Conservation (phyloP, 176 grass and related monocot genomes). For the Chrysopogon serrulatus region DNA sequence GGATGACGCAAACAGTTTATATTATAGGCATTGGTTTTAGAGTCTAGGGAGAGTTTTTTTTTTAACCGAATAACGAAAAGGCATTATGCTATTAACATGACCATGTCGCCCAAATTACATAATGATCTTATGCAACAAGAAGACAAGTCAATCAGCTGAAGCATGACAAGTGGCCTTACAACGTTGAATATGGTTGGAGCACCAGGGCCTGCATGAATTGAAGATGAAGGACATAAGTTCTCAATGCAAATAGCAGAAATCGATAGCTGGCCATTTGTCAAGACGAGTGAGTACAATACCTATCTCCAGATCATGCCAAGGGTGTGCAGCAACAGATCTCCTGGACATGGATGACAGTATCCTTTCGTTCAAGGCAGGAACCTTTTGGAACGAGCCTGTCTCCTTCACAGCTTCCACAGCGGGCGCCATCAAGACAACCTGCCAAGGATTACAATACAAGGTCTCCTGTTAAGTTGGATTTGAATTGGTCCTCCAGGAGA, state of each 20-base stretch:
- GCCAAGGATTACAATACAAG: neutral
- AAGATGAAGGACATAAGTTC: neutral
- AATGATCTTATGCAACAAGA: neutral
- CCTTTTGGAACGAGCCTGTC: neutral
- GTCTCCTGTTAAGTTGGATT: neutral
- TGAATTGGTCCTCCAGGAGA: neutral
- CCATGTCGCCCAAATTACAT: neutral
- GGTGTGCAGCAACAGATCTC: slow-evolving; percentile 82
- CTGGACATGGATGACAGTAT: slow-evolving; percentile 76
- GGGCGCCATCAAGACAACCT: slow-evolving; percentile 62
- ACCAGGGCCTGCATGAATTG: slow-evolving; percentile 58
- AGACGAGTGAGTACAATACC: slow-evolving; percentile 37
- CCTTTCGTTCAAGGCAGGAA: slow-evolving; percentile 75
- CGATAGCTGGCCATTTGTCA: neutral
- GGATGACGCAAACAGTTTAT: neutral
- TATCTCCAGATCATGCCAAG: slow-evolving; percentile 99
- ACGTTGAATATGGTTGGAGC: slow-evolving; percentile 93
- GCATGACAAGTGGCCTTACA: no score
- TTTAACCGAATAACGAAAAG: no score
- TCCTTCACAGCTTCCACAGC: slow-evolving; percentile 48
- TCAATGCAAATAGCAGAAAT: neutral
- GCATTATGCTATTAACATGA: neutral
- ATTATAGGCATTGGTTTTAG: neutral
- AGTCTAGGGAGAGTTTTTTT: neutral
- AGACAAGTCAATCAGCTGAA: neutral